Evolutionary conservation across 2,329 filamentous ascomycete species (phyloP).

Genomic region (Aureobasidium sp.): DNA sequence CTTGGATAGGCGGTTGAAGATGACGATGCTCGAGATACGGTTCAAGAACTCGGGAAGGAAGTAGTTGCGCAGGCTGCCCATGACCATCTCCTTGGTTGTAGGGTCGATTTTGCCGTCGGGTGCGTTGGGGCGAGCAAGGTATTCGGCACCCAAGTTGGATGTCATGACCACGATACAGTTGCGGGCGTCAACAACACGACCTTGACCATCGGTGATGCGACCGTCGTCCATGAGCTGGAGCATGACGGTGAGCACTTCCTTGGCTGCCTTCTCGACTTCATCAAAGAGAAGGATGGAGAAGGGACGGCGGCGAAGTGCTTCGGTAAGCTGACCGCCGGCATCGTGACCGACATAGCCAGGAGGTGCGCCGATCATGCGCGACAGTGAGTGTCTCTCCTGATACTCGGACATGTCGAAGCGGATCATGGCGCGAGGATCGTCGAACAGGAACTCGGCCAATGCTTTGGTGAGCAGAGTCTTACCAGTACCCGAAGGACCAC

Average conservation of each 20-base stretch:
- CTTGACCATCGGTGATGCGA: conserved; percentile 96
- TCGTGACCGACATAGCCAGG: conserved; percentile 97
- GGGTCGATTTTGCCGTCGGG: conserved; percentile 80
- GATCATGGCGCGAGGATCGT: conserved; percentile 95
- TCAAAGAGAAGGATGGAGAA: conserved; percentile 98
- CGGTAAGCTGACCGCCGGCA: conserved; percentile 88
- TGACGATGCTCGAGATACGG: conserved; percentile 90
- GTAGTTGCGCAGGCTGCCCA: conserved; percentile 83
- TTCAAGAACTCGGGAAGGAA: conserved; percentile 99
- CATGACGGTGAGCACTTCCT: conserved; percentile 91
- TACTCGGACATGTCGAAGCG: conserved; percentile 99
- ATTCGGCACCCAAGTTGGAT: conserved; percentile 92
- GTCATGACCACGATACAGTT: conserved; percentile 99
- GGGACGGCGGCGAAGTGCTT: conserved; percentile 83
- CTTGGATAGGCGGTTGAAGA: conserved; percentile 93
- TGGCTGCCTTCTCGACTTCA: conserved; percentile 96
- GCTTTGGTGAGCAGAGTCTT: conserved; percentile 97
- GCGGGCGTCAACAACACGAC: conserved; percentile 84
- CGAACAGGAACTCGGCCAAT: conserved; percentile 94
- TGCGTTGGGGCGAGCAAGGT: conserved; percentile 68
- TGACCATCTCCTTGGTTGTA: conserved; percentile 79
- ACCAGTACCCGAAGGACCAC: conserved; percentile 94
- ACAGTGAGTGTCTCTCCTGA: conserved; percentile 90
- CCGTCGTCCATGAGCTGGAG: conserved; percentile 99
- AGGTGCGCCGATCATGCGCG: conserved; percentile 94